phyloP scores from a whole-genome alignment of 306 rosid species.

The Vigna trinervia region DNA sequence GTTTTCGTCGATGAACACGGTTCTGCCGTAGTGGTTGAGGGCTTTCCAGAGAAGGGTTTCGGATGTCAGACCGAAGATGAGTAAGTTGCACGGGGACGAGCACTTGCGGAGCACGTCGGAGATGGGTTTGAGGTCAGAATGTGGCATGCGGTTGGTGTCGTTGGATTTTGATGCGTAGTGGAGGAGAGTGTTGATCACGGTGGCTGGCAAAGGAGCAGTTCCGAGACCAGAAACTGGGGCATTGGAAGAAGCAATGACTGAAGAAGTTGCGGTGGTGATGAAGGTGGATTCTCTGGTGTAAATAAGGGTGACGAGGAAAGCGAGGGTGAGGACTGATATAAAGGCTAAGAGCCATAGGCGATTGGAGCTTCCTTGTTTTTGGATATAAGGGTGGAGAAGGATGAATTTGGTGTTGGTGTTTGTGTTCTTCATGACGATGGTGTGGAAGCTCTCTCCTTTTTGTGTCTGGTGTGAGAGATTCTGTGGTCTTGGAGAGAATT shows the following conservation, averaged over 20 bases:
- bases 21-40: conserved; percentile 86
- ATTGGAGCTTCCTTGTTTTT: conserved; percentile 90
- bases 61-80: conserved; percentile 84
- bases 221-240: conserved; percentile 32
- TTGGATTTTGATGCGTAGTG: conserved; percentile 86
- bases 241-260: conserved; percentile 37
- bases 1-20: conserved; percentile 91
- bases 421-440: conserved; percentile 67
- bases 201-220: conserved; percentile 58
- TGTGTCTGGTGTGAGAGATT: conserved; percentile 34
- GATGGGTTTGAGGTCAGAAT: conserved; percentile 80
- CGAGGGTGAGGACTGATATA: conserved; percentile 81
- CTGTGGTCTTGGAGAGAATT: conserved; percentile 46
- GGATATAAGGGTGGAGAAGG: conserved; percentile 97
- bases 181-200: conserved; percentile 86
- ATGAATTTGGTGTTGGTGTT: conserved; percentile 81
- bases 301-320: conserved; percentile 76
- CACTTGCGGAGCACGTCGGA: conserved; percentile 88
- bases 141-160: conserved; percentile 78
- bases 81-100: conserved; percentile 76
- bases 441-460: conserved; percentile 34
- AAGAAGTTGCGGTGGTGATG: conserved; percentile 43
- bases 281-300: conserved; percentile 73
- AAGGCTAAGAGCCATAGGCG: conserved; percentile 83
- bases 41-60: conserved; percentile 95